phyloP scores from a whole-genome alignment of 1,284 basidiomycete species.

The Fomes fomentarius region DNA sequence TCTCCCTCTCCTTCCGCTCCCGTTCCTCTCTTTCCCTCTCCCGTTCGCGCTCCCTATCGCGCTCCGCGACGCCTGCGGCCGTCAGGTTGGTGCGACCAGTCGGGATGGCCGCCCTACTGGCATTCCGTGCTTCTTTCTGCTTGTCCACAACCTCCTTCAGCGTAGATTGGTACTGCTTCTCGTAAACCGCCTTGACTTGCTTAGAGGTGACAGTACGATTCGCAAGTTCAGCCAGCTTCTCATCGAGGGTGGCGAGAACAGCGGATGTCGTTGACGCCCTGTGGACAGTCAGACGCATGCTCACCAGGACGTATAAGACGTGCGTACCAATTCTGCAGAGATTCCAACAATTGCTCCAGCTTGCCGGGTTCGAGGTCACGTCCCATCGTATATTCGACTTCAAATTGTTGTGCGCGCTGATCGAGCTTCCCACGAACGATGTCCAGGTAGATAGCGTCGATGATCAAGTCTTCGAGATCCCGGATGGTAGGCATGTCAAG shows the following conservation, averaged over 20 bases:
- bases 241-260: conserved; percentile 58
- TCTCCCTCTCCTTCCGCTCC: conserved; percentile 36
- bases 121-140: conserved; percentile 40
- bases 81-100: conserved; percentile 27
- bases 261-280: conserved; percentile 79
- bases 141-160: conserved; percentile 60
- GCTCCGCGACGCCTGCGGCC: conserved; percentile 27
- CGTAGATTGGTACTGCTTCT: conserved; percentile 50
- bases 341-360: conserved; percentile 59
- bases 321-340: conserved; percentile 74
- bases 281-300: background rate
- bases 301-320: background rate
- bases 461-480: conserved; percentile 93
- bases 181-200: conserved; percentile 41
- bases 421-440: conserved; percentile 89
- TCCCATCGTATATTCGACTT: conserved; percentile 91
- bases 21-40: conserved; percentile 35
- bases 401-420: conserved; percentile 84
- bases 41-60: conserved; percentile 25
- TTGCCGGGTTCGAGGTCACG: conserved; percentile 80
- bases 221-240: conserved; percentile 52
- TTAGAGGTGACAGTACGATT: conserved; percentile 39
- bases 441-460: conserved; percentile 92
- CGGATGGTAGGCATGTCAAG: conserved; percentile 79
- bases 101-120: conserved; percentile 22